A percentile compares a stretch with the other conserved stretches of the same genome.
These are phyloP conservation scores for Populus ilicifolia DNA, from an alignment of 345 rosid genomes.

Conservation along the genomic window DNA sequence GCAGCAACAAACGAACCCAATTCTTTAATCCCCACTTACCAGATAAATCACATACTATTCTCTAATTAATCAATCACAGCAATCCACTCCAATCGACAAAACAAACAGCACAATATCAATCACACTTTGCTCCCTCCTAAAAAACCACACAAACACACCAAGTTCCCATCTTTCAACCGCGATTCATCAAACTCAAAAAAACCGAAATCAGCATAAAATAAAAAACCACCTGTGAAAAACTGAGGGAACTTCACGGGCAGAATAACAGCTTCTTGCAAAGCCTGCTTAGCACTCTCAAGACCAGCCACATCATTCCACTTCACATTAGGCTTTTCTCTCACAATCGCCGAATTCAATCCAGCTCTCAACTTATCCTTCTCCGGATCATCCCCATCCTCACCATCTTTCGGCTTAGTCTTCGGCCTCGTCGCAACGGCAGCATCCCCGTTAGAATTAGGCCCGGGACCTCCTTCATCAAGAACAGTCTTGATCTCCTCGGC, in stretches of 20 bases:
- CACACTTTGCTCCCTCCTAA: neutral
- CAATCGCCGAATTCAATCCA: slow-evolving; percentile 75
- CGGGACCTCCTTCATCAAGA: slow-evolving; percentile 77
- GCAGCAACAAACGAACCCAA: neutral
- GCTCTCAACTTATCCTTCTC: slow-evolving; percentile 77
- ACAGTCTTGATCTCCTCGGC: slow-evolving; percentile 95
- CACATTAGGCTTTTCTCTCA: slow-evolving; percentile 83
- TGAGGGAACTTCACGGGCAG: slow-evolving; percentile 96
- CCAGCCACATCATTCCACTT: slow-evolving; percentile 96
- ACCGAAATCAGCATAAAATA: neutral
- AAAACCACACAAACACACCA: neutral
- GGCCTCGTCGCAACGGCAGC: slow-evolving; percentile 71
- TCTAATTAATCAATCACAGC: neutral
- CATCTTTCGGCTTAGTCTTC: slow-evolving; percentile 80
- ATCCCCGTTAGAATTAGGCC: slow-evolving; percentile 65
- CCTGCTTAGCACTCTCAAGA: slow-evolving; percentile 86
- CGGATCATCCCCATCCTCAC: slow-evolving; percentile 75
- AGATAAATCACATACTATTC: neutral
- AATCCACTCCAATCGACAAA: neutral
- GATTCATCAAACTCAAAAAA: neutral
- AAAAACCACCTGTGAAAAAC: slow-evolving; percentile 67
- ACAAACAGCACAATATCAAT: neutral
- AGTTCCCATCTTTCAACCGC: neutral
- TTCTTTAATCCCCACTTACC: neutral
- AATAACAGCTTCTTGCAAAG: slow-evolving; percentile 91